Conservation (phyloP, 495 filamentous ascomycete genomes). For the Neurospora hispaniola region DNA sequence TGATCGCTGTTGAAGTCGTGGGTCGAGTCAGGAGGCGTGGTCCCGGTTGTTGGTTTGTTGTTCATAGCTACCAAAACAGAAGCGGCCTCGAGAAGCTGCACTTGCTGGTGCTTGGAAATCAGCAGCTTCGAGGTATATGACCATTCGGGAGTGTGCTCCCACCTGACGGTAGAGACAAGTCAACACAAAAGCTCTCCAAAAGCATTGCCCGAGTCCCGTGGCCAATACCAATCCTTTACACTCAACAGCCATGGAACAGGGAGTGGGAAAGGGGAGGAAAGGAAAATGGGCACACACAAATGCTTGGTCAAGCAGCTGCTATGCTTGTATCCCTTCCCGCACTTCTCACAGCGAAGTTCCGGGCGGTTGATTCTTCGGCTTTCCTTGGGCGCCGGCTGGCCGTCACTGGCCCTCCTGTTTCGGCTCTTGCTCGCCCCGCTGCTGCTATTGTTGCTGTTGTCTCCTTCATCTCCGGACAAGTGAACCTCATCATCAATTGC, state of each 20-base stretch:
- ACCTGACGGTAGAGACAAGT: conserved; percentile 55
- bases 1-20: conserved; percentile 62
- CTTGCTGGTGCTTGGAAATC: conserved; percentile 99
- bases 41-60: conserved; percentile 38
- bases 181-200: conserved; percentile 25
- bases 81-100: conserved; percentile 92
- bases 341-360: conserved; percentile 93
- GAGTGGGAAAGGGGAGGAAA: conserved; percentile 33
- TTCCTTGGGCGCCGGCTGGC: conserved; percentile 67
- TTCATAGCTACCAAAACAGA: conserved; percentile 94
- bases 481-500: conserved; percentile 49
- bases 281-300: conserved; percentile 81
- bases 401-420: conserved; percentile 77
- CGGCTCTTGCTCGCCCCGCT: conserved; percentile 53
- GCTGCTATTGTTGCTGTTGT: conserved; percentile 51
- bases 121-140: conserved; percentile 92
- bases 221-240: conserved; percentile 8
- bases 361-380: conserved; percentile 59
- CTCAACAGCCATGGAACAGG: conserved; percentile 21
- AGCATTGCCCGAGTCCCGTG: conserved; percentile 9
- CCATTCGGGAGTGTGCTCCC: conserved; percentile 99
- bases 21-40: conserved; percentile 46
- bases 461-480: conserved; percentile 45
- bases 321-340: conserved; percentile 99
- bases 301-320: conserved; percentile 99